These are phyloP conservation scores for Limonium bicolor DNA, from an alignment of 148 eudicot genomes.

Conservation along the genomic window DNA sequence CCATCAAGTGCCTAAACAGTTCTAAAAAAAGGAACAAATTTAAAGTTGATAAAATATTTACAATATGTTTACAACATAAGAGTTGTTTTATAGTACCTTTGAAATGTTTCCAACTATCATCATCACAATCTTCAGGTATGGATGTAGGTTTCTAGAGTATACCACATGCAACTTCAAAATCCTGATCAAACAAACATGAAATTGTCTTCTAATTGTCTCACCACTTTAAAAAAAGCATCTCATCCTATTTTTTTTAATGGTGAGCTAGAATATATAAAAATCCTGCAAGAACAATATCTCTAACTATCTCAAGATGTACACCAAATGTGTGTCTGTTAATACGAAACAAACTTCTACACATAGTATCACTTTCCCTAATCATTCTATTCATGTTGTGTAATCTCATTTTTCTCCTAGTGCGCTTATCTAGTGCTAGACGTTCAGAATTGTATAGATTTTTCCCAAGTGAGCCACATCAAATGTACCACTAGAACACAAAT, in stretches of 20 bases:
- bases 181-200: slow-evolving; percentile 5
- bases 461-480: not conserved
- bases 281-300: slow-evolving; percentile 4
- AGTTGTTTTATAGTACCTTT: slow-evolving; percentile 1
- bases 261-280: slow-evolving; percentile 11
- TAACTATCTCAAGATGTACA: slow-evolving; percentile 9
- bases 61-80: not conserved
- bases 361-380: slow-evolving; percentile 5
- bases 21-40: slow-evolving; percentile 1
- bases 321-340: slow-evolving; percentile 4
- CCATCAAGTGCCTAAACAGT: slow-evolving; percentile 9
- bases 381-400: slow-evolving; percentile 4
- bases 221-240: slow-evolving; percentile 13
- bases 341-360: slow-evolving; percentile 8
- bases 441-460: not conserved
- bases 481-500: not conserved
- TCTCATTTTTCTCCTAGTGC: slow-evolving; percentile 4
- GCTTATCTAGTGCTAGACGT: not conserved
- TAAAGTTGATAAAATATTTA: not conserved
- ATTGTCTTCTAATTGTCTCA: slow-evolving; percentile 12
- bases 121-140: slow-evolving; percentile 4
- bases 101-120: slow-evolving; percentile 7
- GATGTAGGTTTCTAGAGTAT: slow-evolving; percentile 5
- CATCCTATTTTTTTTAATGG: slow-evolving; percentile 6
- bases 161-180: slow-evolving; percentile 8